A percentile compares a stretch with the other conserved stretches of the same genome.
Evolutionary conservation across 108 stramenopile species (phyloP).

Genomic region (Schizochytrium sp.): DNA sequence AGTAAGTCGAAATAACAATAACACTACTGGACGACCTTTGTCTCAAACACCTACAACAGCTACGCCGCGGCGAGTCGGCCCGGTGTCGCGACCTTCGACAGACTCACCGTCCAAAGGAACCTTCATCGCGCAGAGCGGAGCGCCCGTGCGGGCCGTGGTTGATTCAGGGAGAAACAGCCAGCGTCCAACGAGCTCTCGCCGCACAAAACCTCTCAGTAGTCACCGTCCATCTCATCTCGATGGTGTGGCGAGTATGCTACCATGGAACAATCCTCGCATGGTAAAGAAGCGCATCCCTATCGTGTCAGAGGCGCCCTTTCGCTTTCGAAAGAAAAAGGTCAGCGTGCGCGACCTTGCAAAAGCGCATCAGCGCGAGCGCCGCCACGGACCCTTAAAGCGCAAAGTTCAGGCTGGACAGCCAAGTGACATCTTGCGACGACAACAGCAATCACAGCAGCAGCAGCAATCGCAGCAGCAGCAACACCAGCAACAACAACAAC

Average conservation of each 20-base stretch:
- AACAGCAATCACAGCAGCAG: background rate
- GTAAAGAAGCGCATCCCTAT: conserved; percentile 4
- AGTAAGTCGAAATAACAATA: no score
- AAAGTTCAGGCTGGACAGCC: background rate
- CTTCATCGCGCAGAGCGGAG: background rate
- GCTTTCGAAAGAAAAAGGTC: background rate
- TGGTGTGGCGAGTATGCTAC: background rate
- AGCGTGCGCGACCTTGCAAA: conserved; percentile 11
- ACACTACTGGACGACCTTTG: no score
- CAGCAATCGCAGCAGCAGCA: background rate
- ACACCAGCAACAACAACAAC: background rate
- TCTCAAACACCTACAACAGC: background rate
- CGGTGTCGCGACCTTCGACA: background rate
- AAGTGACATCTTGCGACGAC: background rate
- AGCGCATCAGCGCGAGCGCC: background rate
- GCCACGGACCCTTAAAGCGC: background rate
- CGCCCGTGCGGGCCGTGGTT: background rate
- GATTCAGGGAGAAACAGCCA: background rate
- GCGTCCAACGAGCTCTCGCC: background rate
- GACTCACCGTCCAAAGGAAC: background rate
- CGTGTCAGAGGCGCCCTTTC: background rate
- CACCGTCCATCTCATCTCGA: background rate
- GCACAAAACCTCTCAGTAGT: background rate
- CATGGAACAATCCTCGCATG: background rate
- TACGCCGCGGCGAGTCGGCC: background rate